Evolutionary conservation across 2,329 filamentous ascomycete genomes (phyloP).

Genomic region (Aspergillus fructus): DNA sequence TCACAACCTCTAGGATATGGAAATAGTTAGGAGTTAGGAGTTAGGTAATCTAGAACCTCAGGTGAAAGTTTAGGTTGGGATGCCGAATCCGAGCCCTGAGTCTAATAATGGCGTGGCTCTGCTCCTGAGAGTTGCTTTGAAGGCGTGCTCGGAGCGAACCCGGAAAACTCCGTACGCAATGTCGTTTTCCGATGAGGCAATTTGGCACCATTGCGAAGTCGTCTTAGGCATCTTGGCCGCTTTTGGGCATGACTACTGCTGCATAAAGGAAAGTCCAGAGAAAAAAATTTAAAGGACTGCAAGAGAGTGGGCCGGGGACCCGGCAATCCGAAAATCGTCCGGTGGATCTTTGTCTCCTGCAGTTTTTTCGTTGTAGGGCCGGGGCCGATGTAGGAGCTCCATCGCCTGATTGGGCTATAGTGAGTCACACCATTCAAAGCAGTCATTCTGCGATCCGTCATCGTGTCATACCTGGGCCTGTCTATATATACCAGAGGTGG

Average conservation of each 20-base stretch:
- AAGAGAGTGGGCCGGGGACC: not conserved
- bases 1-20: no score
- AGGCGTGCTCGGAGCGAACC: not conserved
- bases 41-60: not conserved
- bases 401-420: constrained; percentile 19
- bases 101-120: not conserved
- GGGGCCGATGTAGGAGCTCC: constrained; percentile 3
- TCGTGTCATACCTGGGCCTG: constrained; percentile 4
- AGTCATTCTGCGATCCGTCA: constrained; percentile 13
- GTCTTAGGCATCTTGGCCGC: not conserved
- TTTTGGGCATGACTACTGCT: not conserved
- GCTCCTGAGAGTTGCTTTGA: not conserved
- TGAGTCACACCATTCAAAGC: constrained; percentile 27
- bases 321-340: constrained; percentile 1
- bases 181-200: constrained; percentile 15
- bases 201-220: constrained; percentile 16
- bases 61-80: not conserved
- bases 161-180: constrained; percentile 15
- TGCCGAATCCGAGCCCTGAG: not conserved
- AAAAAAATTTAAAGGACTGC: not conserved
- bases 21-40: not conserved
- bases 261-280: not conserved
- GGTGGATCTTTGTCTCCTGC: constrained; percentile 9
- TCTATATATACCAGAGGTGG: constrained; percentile 15
- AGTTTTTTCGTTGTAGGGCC: constrained; percentile 3